Percentiles rank a stretch among this genome's conserved stretches.
Conservation (phyloP, 2,329 filamentous ascomycete genomes). For the Stromatinia cepivora region DNA sequence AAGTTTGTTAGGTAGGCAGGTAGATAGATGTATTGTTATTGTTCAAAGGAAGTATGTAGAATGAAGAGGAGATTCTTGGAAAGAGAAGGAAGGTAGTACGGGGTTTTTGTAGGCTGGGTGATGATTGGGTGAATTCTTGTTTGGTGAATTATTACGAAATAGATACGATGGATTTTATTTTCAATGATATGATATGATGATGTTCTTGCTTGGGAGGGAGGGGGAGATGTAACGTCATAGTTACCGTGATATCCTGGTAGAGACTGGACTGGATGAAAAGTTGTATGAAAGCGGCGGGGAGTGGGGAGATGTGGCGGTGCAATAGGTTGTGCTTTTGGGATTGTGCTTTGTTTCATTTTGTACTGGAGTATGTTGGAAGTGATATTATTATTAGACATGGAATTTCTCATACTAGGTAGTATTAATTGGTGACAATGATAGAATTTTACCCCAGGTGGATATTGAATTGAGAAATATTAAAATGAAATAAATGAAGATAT, state of each 20-base stretch:
- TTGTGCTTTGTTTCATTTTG: constrained; percentile 7
- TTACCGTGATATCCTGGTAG: not conserved
- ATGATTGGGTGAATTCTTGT: constrained; percentile 14
- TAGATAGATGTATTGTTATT: not conserved
- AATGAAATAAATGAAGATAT: not conserved
- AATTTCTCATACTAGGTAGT: not conserved
- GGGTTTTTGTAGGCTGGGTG: not conserved
- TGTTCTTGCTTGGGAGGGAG: constrained; percentile 1
- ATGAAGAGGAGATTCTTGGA: not conserved
- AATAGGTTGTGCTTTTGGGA: not conserved
- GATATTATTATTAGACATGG: not conserved
- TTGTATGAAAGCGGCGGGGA: not conserved
- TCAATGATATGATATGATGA: constrained; percentile 2
- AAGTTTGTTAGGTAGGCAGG: not conserved
- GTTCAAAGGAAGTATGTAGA: constrained; percentile 1
- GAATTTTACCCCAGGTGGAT: not conserved
- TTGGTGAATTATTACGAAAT: constrained; percentile 5
- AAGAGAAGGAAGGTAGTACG: not conserved
- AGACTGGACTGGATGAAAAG: not conserved
- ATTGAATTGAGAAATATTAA: not conserved
- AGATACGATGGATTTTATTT: not conserved
- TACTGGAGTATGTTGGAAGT: not conserved
- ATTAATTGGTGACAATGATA: not conserved
- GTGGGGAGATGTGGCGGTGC: constrained; percentile 19
- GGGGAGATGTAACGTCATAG: constrained; percentile 12